Conservation (phyloP, 164 flowering plant genomes). For the Vitis cinerea region DNA sequence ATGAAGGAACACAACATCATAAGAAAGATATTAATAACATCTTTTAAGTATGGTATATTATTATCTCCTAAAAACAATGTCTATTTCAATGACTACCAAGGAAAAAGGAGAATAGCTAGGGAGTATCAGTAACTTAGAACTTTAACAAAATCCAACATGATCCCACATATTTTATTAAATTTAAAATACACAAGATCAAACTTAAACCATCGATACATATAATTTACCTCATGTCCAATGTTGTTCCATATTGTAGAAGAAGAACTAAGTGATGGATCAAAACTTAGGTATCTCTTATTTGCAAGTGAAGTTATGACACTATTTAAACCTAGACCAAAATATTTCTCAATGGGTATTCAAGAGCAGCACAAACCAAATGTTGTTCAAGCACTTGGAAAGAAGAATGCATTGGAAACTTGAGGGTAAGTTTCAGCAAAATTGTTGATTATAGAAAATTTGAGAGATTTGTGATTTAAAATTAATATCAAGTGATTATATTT, state of each 20-base stretch:
- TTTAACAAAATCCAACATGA: background rate
- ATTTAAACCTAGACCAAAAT: conserved; percentile 70
- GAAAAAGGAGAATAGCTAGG: background rate
- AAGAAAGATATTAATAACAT: too few relatives aligned
- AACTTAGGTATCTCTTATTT: conserved; percentile 51
- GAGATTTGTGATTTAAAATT: background rate
- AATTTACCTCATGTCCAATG: conserved; percentile 77
- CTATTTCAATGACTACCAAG: conserved; percentile 25
- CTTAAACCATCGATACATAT: conserved; percentile 6
- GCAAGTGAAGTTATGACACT: conserved; percentile 46
- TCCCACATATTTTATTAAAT: background rate
- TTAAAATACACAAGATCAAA: background rate
- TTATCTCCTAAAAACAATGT: too few relatives aligned
- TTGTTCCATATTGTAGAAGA: conserved; percentile 68
- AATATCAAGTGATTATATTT: background rate
- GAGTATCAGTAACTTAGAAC: background rate
- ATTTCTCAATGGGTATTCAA: conserved; percentile 74
- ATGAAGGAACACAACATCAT: too few relatives aligned
- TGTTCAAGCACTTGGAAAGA: conserved; percentile 75
- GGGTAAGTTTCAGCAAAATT: background rate
- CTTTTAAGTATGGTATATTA: too few relatives aligned
- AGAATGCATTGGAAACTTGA: background rate
- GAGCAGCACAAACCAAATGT: conserved; percentile 81
- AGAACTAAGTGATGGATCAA: conserved; percentile 45
- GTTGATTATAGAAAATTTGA: background rate